phyloP scores from a whole-genome alignment of 2,329 filamentous ascomycete genomes.

The Colletotrichum lentis region DNA sequence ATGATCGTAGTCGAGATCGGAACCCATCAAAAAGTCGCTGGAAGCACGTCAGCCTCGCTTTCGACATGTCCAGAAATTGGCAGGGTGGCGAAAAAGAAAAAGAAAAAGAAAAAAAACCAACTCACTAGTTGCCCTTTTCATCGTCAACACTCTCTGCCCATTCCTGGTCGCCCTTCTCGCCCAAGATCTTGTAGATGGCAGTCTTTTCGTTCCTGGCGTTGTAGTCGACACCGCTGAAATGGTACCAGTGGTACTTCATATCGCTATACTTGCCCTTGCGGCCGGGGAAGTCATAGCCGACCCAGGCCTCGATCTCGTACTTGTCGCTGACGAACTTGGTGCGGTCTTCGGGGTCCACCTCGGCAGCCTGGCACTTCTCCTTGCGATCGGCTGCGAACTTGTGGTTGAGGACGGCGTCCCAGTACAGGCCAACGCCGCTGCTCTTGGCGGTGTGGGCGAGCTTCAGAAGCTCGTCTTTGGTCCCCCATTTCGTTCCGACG shows the following conservation, averaged over 20 bases:
- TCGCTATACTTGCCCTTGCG: slow-evolving; percentile 68
- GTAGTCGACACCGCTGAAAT: slow-evolving; percentile 76
- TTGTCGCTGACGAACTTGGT: slow-evolving; percentile 64
- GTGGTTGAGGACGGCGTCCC: slow-evolving; percentile 79
- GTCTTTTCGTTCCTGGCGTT: slow-evolving; percentile 65
- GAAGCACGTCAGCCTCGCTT: slow-evolving; percentile 64
- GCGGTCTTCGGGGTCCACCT: slow-evolving; percentile 70
- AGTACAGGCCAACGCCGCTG: slow-evolving; percentile 68
- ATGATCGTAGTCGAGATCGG: slow-evolving; percentile 72
- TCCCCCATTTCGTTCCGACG: slow-evolving; percentile 74
- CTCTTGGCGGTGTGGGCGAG: slow-evolving; percentile 63
- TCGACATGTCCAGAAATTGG: too few relatives aligned
- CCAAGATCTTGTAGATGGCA: slow-evolving; percentile 74
- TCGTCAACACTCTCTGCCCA: slow-evolving; percentile 68
- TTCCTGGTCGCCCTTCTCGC: slow-evolving; percentile 62
- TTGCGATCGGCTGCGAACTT: slow-evolving; percentile 75
- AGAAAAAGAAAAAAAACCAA: too few relatives aligned
- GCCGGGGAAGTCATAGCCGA: slow-evolving; percentile 73
- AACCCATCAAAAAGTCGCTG: slow-evolving; percentile 76
- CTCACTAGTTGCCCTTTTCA: slow-evolving; percentile 69
- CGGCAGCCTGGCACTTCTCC: slow-evolving; percentile 69
- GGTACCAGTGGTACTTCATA: slow-evolving; percentile 73
- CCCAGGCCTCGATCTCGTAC: slow-evolving; percentile 74
- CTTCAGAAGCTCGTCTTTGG: slow-evolving; percentile 66
- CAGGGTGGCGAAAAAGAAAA: slow-evolving; percentile 57